Conservation (phyloP, 345 rosid genomes). For the Barbarea vulgaris region DNA sequence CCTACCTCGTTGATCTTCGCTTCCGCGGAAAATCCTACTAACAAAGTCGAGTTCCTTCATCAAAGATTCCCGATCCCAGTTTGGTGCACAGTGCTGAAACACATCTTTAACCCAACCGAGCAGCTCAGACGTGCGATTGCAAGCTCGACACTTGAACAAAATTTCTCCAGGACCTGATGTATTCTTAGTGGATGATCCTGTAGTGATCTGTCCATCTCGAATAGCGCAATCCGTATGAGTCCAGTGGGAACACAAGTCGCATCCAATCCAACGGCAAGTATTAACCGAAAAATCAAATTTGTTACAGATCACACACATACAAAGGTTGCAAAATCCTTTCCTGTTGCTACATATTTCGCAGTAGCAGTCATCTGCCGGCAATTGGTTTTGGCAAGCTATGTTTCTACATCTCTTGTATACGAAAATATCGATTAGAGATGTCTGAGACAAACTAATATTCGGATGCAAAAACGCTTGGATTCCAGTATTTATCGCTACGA, state of each 20-base stretch:
- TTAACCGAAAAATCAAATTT: slow-evolving; percentile 92
- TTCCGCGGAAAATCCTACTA: slow-evolving; percentile 79
- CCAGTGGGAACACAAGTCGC: slow-evolving; percentile 96
- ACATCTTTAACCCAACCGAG: slow-evolving; percentile 99
- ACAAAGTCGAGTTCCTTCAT: slow-evolving; percentile 89
- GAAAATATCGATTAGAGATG: slow-evolving; percentile 78
- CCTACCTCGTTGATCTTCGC: slow-evolving; percentile 85
- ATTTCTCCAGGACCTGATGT: slow-evolving; percentile 70
- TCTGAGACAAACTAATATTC: slow-evolving; percentile 74
- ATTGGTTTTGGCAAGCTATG: slow-evolving; percentile 83
- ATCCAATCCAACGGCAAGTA: slow-evolving; percentile 97
- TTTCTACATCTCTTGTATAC: slow-evolving; percentile 89
- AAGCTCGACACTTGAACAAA: slow-evolving; percentile 80
- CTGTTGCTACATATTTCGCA: slow-evolving; percentile 75
- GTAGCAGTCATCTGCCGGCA: slow-evolving; percentile 92
- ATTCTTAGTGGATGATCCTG: slow-evolving; percentile 65
- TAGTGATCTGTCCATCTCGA: slow-evolving; percentile 74
- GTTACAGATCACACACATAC: slow-evolving; percentile 95
- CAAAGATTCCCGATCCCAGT: slow-evolving; percentile 85
- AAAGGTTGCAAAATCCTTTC: slow-evolving; percentile 90
- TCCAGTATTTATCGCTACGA: slow-evolving; percentile 83
- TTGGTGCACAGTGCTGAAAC: slow-evolving; percentile 87
- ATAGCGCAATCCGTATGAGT: slow-evolving; percentile 97
- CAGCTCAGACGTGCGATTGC: slow-evolving; percentile 84
- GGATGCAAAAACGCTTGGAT: slow-evolving; percentile 93